These are phyloP conservation scores for Clonostachys solani DNA, from an alignment of 2,329 filamentous ascomycete species.

Conservation along the genomic window DNA sequence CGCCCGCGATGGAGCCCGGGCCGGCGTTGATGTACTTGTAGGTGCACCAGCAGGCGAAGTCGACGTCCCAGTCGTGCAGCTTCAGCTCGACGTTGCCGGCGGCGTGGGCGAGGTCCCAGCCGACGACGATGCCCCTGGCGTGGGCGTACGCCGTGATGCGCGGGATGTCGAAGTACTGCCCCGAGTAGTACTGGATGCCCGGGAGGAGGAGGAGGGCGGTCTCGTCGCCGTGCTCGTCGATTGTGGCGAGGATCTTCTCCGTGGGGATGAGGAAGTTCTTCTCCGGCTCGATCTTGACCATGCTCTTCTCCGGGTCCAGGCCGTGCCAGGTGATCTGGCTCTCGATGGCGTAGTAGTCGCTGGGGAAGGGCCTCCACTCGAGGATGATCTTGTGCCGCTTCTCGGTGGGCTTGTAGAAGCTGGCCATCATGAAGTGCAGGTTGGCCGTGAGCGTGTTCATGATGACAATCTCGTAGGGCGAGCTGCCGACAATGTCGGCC, in stretches of 20 bases:
- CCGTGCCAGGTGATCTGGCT: constrained; percentile 74
- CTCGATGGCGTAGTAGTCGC: constrained; percentile 80
- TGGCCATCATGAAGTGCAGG: constrained; percentile 76
- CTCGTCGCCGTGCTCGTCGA: constrained; percentile 68
- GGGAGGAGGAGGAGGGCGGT: constrained; percentile 77
- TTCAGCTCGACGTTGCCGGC: constrained; percentile 76
- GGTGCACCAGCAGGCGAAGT: constrained; percentile 90
- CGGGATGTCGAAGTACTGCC: constrained; percentile 80
- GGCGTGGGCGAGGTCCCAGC: constrained; percentile 87
- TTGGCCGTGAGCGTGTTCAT: constrained; percentile 88
- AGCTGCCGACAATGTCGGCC: constrained; percentile 70
- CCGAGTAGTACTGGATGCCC: constrained; percentile 89
- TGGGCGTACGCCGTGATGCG: constrained; percentile 76
- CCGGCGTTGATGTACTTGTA: constrained; percentile 94
- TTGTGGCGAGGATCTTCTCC: constrained; percentile 64
- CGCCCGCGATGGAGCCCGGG: constrained; percentile 73
- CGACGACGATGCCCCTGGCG: constrained; percentile 65
- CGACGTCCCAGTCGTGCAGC: constrained; percentile 85
- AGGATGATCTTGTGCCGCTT: constrained; percentile 72
- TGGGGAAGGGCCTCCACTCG: constrained; percentile 89
- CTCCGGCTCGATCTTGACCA: constrained; percentile 70
- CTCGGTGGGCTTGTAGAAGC: constrained; percentile 71
- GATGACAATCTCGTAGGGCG: constrained; percentile 69
- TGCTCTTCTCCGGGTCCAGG: constrained; percentile 59
- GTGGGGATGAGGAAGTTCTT: constrained; percentile 58